Percentiles rank a stretch among this genome's conserved stretches.
These are phyloP conservation scores for Geoglossum glabrum DNA, from an alignment of 495 filamentous ascomycete species.

Conservation along the genomic window DNA sequence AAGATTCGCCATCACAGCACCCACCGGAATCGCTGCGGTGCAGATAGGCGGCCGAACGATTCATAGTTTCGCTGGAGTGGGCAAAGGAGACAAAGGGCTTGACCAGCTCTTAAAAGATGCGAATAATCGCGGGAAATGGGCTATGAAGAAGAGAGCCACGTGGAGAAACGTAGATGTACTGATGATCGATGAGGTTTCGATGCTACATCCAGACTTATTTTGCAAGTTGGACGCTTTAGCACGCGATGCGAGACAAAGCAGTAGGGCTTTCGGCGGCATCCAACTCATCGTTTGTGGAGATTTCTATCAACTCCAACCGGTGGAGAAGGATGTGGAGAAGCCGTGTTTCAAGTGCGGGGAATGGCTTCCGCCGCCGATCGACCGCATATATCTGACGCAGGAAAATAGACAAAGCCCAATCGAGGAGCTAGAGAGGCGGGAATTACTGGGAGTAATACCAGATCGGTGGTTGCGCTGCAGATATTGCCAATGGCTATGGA, in stretches of 20 bases:
- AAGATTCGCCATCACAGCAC: slow-evolving; percentile 12
- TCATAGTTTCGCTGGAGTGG: slow-evolving; percentile 13
- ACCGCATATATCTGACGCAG: no score
- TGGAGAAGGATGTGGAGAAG: slow-evolving; percentile 10
- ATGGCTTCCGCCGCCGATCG: no score
- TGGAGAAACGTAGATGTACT: slow-evolving; percentile 10
- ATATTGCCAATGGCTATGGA: slow-evolving; percentile 11
- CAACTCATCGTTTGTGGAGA: slow-evolving; percentile 16
- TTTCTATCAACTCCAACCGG: slow-evolving; percentile 17
- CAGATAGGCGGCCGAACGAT: slow-evolving; percentile 12
- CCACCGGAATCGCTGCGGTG: slow-evolving; percentile 9
- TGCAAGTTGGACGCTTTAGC: slow-evolving; percentile 12
- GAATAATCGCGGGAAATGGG: background rate
- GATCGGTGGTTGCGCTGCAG: no score
- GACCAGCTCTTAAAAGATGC: slow-evolving; percentile 2
- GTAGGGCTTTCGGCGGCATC: slow-evolving; percentile 11
- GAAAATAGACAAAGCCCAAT: no score
- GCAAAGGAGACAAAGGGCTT: slow-evolving; percentile 11
- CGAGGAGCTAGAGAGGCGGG: no score
- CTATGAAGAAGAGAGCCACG: background rate
- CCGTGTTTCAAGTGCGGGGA: slow-evolving; percentile 11
- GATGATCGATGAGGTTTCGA: slow-evolving; percentile 16
- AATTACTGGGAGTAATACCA: no score
- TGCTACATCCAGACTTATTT: slow-evolving; percentile 15
- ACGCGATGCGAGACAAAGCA: background rate